These are phyloP conservation scores for Cryptococcus hybrid DNA, from an alignment of 1,284 basidiomycete genomes.

Conservation along the genomic window DNA sequence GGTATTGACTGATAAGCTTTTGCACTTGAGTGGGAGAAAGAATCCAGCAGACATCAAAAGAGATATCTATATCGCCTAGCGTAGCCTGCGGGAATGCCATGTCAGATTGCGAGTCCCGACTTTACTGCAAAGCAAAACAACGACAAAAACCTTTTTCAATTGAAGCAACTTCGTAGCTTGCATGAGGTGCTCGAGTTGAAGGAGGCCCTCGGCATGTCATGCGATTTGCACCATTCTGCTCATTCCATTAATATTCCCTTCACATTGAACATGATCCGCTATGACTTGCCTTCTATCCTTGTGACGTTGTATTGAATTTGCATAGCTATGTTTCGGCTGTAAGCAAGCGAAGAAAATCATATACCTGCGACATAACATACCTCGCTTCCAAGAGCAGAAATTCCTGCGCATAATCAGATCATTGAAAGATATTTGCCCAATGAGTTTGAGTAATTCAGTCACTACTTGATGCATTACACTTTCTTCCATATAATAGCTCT, in stretches of 20 bases:
- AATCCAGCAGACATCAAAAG: slow-evolving; percentile 99
- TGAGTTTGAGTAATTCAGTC: slow-evolving; percentile 92
- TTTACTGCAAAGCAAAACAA: no score
- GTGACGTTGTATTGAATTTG: slow-evolving; percentile 99
- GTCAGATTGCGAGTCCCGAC: no score
- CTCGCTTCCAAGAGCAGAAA: slow-evolving; percentile 99
- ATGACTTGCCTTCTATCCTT: slow-evolving; percentile 69
- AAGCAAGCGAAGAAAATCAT: no score
- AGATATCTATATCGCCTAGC: slow-evolving; percentile 92
- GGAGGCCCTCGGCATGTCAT: slow-evolving; percentile 99
- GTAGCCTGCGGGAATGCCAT: slow-evolving; percentile 65
- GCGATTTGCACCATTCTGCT: slow-evolving; percentile 80
- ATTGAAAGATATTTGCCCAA: slow-evolving; percentile 98
- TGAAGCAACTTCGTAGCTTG: slow-evolving; percentile 98
- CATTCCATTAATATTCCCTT: no score
- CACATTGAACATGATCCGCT: no score
- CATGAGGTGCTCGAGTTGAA: slow-evolving; percentile 98
- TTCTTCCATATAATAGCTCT: slow-evolving; percentile 99
- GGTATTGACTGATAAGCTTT: slow-evolving; percentile 97
- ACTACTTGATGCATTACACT: slow-evolving; percentile 95
- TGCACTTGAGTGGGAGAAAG: slow-evolving; percentile 99
- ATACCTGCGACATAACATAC: slow-evolving; percentile 52
- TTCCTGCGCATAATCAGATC: slow-evolving; percentile 98
- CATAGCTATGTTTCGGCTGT: slow-evolving; percentile 73
- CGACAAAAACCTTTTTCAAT: slow-evolving; percentile 89